phyloP scores from a whole-genome alignment of 306 rosid genomes.

The Adenanthera pavonina region DNA sequence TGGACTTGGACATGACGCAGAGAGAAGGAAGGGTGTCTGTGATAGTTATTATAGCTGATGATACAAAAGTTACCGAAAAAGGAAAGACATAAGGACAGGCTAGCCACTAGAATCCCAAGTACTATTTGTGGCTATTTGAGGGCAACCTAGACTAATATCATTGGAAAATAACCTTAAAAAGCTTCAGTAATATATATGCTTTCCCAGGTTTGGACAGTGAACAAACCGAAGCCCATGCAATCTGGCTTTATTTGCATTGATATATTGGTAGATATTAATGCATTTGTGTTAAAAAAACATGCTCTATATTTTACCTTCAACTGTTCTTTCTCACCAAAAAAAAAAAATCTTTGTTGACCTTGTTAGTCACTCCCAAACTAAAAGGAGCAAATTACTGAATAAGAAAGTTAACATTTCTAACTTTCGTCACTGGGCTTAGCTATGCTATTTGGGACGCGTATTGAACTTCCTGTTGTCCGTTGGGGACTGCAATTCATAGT shows the following conservation, averaged over 20 bases:
- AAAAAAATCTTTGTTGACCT: neutral
- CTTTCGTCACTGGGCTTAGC: neutral
- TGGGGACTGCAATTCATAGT: too few relatives aligned
- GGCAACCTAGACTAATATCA: conserved; percentile 47
- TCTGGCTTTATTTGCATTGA: neutral
- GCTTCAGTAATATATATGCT: conserved; percentile 31
- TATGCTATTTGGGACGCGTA: neutral
- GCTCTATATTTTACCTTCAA: neutral
- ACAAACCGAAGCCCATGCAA: conserved; percentile 4
- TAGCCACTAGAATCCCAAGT: conserved; percentile 42
- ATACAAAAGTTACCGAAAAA: conserved; percentile 49
- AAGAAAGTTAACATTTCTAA: neutral
- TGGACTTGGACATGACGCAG: conserved; percentile 46
- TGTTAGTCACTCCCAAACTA: neutral
- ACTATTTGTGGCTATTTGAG: conserved; percentile 34
- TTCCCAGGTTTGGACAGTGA: conserved; percentile 39
- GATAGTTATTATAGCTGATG: conserved; percentile 50
- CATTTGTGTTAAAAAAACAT: neutral
- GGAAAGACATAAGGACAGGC: conserved; percentile 49
- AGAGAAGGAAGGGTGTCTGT: conserved; percentile 31
- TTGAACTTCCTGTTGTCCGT: neutral
- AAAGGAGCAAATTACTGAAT: neutral
- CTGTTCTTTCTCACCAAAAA: neutral
- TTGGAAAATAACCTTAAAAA: conserved; percentile 46
- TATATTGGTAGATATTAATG: neutral